A percentile compares a stretch with the other conserved stretches of the same genome.
These are phyloP conservation scores for Boletus tylopilopsis DNA, from an alignment of 768 basidiomycete genomes.

Conservation along the genomic window DNA sequence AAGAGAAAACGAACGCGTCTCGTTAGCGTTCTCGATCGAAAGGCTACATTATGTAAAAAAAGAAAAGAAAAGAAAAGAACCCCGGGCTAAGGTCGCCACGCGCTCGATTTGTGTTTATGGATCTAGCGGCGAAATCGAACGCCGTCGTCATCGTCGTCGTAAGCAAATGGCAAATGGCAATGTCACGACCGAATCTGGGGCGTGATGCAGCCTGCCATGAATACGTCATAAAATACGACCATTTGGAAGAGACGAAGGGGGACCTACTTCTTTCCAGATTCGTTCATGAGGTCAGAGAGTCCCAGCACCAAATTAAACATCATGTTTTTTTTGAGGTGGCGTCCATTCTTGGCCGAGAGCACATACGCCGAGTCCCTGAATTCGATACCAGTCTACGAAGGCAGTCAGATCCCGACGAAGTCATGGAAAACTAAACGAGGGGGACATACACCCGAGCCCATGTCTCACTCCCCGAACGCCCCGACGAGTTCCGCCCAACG, in stretches of 20 bases:
- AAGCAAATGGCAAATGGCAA: too few relatives aligned
- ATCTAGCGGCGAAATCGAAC: too few relatives aligned
- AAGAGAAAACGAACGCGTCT: too few relatives aligned
- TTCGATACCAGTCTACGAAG: conserved; percentile 85
- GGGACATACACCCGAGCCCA: conserved; percentile 77
- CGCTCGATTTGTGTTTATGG: too few relatives aligned
- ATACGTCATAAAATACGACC: neutral
- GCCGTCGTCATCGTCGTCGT: too few relatives aligned
- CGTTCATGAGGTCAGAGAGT: conserved; percentile 77
- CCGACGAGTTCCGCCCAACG: conserved; percentile 53
- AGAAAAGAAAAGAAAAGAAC: too few relatives aligned
- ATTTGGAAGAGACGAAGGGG: neutral
- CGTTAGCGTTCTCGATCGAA: too few relatives aligned
- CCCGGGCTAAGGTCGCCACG: too few relatives aligned
- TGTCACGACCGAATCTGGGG: too few relatives aligned
- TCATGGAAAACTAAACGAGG: neutral
- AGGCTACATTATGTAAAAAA: too few relatives aligned
- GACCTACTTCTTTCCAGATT: conserved; percentile 71
- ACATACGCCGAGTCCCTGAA: conserved; percentile 88
- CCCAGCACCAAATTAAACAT: conserved; percentile 81
- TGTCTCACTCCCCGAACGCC: conserved; percentile 60
- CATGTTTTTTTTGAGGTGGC: conserved; percentile 74
- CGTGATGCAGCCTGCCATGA: conserved; percentile 68
- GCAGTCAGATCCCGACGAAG: neutral
- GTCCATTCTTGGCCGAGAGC: conserved; percentile 75